These are phyloP conservation scores for Ophiostoma fasciatum DNA, from an alignment of 2,329 filamentous ascomycete genomes.

Conservation along the genomic window DNA sequence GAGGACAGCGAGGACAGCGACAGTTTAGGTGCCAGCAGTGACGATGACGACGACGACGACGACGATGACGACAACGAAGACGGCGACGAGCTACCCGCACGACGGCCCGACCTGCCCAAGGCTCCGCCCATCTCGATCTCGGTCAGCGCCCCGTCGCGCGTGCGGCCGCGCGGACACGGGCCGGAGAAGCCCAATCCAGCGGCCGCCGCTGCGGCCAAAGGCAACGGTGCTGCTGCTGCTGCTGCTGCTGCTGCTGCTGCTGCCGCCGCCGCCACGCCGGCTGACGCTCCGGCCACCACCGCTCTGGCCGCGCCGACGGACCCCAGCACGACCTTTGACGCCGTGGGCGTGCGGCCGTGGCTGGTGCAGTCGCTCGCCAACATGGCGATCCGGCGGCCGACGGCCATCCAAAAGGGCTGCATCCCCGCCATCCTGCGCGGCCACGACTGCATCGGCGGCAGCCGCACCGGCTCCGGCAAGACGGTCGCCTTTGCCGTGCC, in stretches of 20 bases:
- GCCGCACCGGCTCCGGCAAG: constrained; percentile 90
- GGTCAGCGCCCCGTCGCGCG: constrained; percentile 37
- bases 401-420: constrained; percentile 80
- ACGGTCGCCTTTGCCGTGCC: constrained; percentile 92
- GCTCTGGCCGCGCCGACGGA: constrained; percentile 36
- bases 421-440: constrained; percentile 89
- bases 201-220: constrained; percentile 1
- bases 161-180: constrained; percentile 23
- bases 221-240: too few species aligned
- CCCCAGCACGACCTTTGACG: constrained; percentile 51
- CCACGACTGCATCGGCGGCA: constrained; percentile 87
- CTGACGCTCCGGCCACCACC: constrained; percentile 3
- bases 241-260: neutral
- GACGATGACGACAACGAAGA: neutral
- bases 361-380: constrained; percentile 63
- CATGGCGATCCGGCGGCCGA: constrained; percentile 74
- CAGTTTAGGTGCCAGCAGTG: too few species aligned
- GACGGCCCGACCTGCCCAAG: constrained; percentile 3
- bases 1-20: constrained; percentile 12
- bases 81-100: constrained; percentile 14
- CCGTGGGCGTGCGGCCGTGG: constrained; percentile 68
- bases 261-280: neutral
- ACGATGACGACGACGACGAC: neutral
- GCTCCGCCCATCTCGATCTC: constrained; percentile 23
- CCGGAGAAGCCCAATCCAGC: constrained; percentile 2